phyloP scores from a whole-genome alignment of 306 rosid genomes.

The Quercus cerris region DNA sequence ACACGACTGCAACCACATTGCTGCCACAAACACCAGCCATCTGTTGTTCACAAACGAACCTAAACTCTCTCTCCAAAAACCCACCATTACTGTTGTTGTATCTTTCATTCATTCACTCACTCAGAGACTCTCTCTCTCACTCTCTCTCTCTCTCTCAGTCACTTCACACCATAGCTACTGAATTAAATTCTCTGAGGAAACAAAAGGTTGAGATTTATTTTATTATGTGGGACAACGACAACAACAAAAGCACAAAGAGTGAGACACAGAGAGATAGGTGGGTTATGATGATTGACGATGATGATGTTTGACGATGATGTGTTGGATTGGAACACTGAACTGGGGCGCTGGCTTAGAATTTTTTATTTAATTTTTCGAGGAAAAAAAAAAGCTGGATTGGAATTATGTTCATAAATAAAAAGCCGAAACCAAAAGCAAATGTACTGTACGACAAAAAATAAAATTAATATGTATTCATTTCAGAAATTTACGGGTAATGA shows the following conservation, averaged over 20 bases:
- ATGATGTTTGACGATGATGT: background rate
- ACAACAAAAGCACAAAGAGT: background rate
- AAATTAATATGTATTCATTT: too few species aligned
- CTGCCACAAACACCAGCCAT: constrained; percentile 90
- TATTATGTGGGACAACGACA: background rate
- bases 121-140: background rate
- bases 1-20: constrained; percentile 97
- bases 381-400: too few species aligned
- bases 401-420: too few species aligned
- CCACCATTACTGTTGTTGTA: constrained; percentile 20
- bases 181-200: background rate
- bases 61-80: constrained; percentile 40
- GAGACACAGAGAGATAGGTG: background rate
- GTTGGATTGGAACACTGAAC: background rate
- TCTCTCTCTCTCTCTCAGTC: background rate
- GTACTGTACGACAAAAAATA: too few species aligned
- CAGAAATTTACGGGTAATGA: too few species aligned
- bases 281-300: background rate
- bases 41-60: constrained; percentile 46
- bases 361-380: too few species aligned
- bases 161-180: background rate
- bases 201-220: background rate
- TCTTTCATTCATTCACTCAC: background rate
- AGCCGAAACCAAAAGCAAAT: too few species aligned
- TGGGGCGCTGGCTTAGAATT: background rate